Conservation (phyloP, 306 rosid species). For the Luffa aegyptiaca region DNA sequence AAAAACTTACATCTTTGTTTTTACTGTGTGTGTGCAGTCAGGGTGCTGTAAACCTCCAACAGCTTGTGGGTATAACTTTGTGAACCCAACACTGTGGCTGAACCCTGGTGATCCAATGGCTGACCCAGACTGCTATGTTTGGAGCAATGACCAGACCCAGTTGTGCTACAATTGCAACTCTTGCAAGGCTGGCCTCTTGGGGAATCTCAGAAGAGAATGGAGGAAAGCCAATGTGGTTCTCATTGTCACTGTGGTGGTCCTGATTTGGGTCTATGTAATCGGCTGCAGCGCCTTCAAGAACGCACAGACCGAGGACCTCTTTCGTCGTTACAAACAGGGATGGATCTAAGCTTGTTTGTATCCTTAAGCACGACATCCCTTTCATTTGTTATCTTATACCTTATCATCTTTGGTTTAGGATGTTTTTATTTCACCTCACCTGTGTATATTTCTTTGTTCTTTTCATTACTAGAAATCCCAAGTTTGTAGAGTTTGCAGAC, state of each 20-base stretch:
- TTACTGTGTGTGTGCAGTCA: constrained; percentile 40
- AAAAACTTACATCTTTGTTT: background rate
- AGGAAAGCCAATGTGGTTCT: constrained; percentile 68
- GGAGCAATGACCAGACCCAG: constrained; percentile 81
- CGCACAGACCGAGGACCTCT: constrained; percentile 79
- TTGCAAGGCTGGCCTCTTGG: constrained; percentile 85
- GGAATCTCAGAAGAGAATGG: constrained; percentile 85
- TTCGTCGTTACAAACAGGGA: constrained; percentile 71
- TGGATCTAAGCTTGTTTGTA: constrained; percentile 36
- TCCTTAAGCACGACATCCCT: constrained; percentile 1
- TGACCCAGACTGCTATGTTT: constrained; percentile 64
- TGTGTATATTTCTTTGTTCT: background rate
- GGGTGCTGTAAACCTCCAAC: constrained; percentile 98
- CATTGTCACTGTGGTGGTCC: constrained; percentile 59
- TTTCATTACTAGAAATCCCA: background rate
- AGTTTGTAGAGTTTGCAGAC: background rate
- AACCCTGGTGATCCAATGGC: constrained; percentile 58
- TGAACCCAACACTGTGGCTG: constrained; percentile 75
- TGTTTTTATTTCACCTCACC: background rate
- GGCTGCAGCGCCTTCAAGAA: constrained; percentile 93
- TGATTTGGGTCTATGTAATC: constrained; percentile 68
- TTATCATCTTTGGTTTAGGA: background rate
- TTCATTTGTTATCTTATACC: background rate
- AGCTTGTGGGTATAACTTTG: constrained; percentile 61
- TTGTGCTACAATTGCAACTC: constrained; percentile 82